phyloP scores from a whole-genome alignment of 2,329 filamentous ascomycete genomes.

The Penicillium thymicola region DNA sequence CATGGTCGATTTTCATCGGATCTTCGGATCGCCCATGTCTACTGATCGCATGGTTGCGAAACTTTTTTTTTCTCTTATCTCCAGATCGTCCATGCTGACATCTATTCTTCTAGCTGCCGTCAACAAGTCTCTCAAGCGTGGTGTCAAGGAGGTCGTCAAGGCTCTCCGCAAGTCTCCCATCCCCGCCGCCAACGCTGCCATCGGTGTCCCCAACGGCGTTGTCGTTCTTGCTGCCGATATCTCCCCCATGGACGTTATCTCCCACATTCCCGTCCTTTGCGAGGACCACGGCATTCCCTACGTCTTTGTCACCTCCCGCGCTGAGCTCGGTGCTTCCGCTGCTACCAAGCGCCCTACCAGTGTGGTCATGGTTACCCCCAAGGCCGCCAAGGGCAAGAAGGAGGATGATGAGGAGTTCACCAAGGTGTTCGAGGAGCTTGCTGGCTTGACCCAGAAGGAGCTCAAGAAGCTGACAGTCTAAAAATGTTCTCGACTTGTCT shows the following conservation, averaged over 20 bases:
- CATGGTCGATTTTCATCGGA: background rate
- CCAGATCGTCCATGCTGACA: conserved; percentile 18
- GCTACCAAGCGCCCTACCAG: conserved; percentile 95
- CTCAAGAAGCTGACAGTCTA: conserved; percentile 55
- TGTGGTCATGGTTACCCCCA: conserved; percentile 76
- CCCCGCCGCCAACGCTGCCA: conserved; percentile 61
- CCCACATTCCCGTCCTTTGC: conserved; percentile 94
- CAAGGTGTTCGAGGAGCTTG: conserved; percentile 55
- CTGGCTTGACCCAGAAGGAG: conserved; percentile 60
- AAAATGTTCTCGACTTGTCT: conserved; percentile 19
- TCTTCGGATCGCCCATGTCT: background rate
- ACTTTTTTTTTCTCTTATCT: conserved; percentile 4
- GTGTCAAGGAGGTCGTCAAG: conserved; percentile 99
- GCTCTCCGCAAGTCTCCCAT: conserved; percentile 86
- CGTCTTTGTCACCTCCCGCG: conserved; percentile 87
- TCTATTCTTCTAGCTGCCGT: conserved; percentile 68
- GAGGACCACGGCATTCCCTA: conserved; percentile 98
- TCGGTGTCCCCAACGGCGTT: conserved; percentile 65
- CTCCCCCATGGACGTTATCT: conserved; percentile 97
- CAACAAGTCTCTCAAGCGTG: conserved; percentile 91
- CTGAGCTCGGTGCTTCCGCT: conserved; percentile 88
- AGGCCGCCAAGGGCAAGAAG: conserved; percentile 52
- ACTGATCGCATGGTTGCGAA: background rate
- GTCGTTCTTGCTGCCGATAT: conserved; percentile 96
- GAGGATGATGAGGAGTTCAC: conserved; percentile 49